phyloP scores from a whole-genome alignment of 345 rosid genomes.

The Dovyalis caffra region DNA sequence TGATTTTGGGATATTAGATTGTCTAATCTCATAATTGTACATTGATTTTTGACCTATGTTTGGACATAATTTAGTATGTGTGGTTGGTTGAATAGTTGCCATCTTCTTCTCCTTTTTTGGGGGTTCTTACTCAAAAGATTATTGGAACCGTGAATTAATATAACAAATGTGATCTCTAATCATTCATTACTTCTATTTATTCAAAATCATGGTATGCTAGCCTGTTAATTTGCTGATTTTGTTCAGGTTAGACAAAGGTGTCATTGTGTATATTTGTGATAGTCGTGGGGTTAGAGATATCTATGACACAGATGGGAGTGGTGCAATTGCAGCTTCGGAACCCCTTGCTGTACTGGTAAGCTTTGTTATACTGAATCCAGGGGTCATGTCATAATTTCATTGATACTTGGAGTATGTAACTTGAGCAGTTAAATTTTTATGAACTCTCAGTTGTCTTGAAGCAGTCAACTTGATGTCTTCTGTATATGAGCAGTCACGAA shows the following conservation, averaged over 20 bases:
- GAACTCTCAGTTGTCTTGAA: not conserved
- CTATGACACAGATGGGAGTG: constrained; percentile 87
- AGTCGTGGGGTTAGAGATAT: constrained; percentile 83
- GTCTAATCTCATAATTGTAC: no score
- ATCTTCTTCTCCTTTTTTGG: not conserved
- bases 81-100: not conserved
- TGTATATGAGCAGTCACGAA: no score
- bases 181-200: not conserved
- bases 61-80: not conserved
- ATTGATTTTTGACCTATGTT: not conserved
- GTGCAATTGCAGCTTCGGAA: constrained; percentile 70
- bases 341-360: constrained; percentile 83
- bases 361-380: not conserved
- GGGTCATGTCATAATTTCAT: not conserved
- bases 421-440: not conserved
- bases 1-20: no score
- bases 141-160: not conserved
- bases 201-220: not conserved
- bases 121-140: not conserved
- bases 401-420: not conserved
- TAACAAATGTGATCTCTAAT: not conserved
- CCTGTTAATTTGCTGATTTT: constrained; percentile 6
- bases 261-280: constrained; percentile 88
- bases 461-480: not conserved
- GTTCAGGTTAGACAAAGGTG: constrained; percentile 93